Base-by-base conservation (phyloP, 2,329 filamentous ascomycete genomes). In the Colletotrichum caudatum region DNA sequence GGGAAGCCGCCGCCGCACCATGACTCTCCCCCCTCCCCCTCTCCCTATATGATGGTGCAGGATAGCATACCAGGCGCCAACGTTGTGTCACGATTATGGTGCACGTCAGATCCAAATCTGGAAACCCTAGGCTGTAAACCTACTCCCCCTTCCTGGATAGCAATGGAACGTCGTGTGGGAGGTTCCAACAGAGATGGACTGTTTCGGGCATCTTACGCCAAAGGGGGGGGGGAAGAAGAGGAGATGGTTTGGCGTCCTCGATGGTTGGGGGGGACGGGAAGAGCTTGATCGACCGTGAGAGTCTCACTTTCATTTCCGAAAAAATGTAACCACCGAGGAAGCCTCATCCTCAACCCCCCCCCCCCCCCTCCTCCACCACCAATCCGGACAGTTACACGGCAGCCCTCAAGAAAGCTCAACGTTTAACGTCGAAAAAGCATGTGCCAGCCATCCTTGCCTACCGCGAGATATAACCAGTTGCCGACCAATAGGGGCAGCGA, bases 1-100 rank as follows among this genome's bases (percentile, higher is more conserved):
- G 54, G 37, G 44, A 12, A 29, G 23, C n/a, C 64, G 35, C 29
- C 53, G 69, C 53, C 69, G 69, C 69, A 68, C 64, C 26, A 71
- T 65, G 61, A 33, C 18, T 29, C 20, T 18, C 39, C 41, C 14
- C 20, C 20, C 20, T 5, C 18, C 20, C 46, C 44, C 44, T 5
- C 20, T 9, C 4, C 6, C 41, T 18, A 16, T 6, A 16, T 41
- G 39, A 41, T 46, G 53, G 51, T 50, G 58, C 51, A 50, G 44
- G 64, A 61, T 44, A n/a, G 11, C 0, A 54, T 51, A 54, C 39
- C 53, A 29, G 68, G 64, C 69, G 64, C 44, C 60, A 54, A 33
- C 12, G 29, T 59, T 46, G 58, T 33, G 46, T 67, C 68, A 67
- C 64, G 51, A 68, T 50, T 2, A 12, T 11, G n/a, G 56, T 50